phyloP scores from a whole-genome alignment of 148 eudicot genomes.

The Chenopodium berlandieri region DNA sequence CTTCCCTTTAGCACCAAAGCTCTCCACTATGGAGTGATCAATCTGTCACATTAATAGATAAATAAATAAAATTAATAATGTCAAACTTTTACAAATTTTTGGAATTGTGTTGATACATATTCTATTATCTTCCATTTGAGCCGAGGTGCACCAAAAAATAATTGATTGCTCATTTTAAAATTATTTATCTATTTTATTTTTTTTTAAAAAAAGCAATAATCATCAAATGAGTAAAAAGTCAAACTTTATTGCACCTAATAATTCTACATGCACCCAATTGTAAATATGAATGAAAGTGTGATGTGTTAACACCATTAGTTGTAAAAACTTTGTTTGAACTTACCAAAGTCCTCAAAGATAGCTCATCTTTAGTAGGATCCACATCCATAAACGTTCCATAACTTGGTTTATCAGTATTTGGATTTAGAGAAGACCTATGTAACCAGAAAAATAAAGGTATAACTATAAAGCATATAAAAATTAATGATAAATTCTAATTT shows the following conservation, averaged over 20 bases:
- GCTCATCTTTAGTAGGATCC: conserved; percentile 42
- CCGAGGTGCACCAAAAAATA: too few relatives aligned
- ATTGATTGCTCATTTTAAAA: too few relatives aligned
- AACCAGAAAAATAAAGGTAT: background rate
- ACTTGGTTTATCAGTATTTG: conserved; percentile 38
- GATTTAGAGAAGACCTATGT: conserved; percentile 44
- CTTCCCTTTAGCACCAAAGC: conserved; percentile 57
- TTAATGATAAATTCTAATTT: too few relatives aligned
- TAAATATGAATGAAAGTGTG: too few relatives aligned
- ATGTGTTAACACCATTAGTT: background rate
- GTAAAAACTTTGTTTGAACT: background rate
- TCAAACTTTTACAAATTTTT: background rate
- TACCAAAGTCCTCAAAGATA: conserved; percentile 37
- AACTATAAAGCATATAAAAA: too few relatives aligned
- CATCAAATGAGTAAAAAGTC: too few relatives aligned
- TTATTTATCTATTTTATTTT: too few relatives aligned
- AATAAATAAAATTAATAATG: background rate
- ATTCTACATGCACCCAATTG: too few relatives aligned
- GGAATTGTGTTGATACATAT: background rate
- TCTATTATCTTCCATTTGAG: too few relatives aligned
- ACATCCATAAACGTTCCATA: conserved; percentile 54
- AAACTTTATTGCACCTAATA: too few relatives aligned
- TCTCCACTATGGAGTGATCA: conserved; percentile 65
- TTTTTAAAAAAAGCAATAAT: too few relatives aligned
- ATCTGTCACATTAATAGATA: conserved; percentile 32